A percentile compares a stretch with the other conserved stretches of the same genome.
These are phyloP conservation scores for Penicillium steckii DNA, from an alignment of 495 filamentous ascomycete species.

Conservation along the genomic window DNA sequence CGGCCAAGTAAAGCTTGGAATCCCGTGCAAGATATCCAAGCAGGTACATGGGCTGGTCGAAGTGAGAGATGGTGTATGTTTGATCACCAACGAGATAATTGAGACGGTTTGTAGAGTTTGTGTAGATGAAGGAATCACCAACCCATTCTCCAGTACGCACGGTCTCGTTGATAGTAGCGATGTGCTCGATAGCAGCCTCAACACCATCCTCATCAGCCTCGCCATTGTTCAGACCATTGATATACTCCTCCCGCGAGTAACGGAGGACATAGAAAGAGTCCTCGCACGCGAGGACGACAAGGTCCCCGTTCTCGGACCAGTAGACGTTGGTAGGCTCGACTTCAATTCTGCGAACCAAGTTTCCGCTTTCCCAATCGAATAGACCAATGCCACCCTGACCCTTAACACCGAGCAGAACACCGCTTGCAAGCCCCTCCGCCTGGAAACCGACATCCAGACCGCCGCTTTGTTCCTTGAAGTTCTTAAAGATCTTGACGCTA, in stretches of 20 bases:
- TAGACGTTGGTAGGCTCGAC: constrained; percentile 89
- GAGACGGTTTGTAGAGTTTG: constrained; percentile 90
- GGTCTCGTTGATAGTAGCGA: constrained; percentile 91
- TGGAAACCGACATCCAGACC: constrained; percentile 95
- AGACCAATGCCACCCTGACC: constrained; percentile 92
- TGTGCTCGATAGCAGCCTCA: constrained; percentile 92
- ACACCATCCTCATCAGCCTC: constrained; percentile 93
- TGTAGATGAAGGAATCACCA: constrained; percentile 98
- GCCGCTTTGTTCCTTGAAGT: constrained; percentile 90
- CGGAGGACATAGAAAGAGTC: constrained; percentile 94
- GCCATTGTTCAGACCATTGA: constrained; percentile 75
- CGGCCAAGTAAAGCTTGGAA: constrained; percentile 85
- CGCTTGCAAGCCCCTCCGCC: constrained; percentile 86
- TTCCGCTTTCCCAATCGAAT: constrained; percentile 93
- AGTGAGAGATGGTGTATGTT: constrained; percentile 97
- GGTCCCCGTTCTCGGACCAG: constrained; percentile 95
- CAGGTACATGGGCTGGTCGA: constrained; percentile 91
- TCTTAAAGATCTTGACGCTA: constrained; percentile 94
- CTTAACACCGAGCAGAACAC: constrained; percentile 90
- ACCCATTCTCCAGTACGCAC: constrained; percentile 98
- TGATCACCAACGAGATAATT: constrained; percentile 99
- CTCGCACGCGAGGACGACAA: constrained; percentile 90
- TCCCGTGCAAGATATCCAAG: constrained; percentile 95
- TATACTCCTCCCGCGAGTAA: constrained; percentile 84
- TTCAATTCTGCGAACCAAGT: constrained; percentile 89